These are phyloP conservation scores for Aspergillus sp. DNA, from an alignment of 2,329 filamentous ascomycete species.

Conservation along the genomic window DNA sequence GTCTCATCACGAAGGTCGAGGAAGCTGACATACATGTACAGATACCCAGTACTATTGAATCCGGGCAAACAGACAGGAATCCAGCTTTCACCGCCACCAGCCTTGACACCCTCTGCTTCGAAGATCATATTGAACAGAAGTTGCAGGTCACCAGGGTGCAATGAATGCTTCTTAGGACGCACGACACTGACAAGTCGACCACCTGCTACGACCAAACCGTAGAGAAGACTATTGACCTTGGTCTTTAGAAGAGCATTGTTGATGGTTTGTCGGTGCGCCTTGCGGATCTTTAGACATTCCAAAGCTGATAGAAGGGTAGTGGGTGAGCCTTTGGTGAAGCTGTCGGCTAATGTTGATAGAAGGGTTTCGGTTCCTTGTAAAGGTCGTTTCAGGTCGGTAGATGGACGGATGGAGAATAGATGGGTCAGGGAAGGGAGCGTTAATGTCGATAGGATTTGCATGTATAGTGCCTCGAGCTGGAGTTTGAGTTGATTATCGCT, in stretches of 20 bases:
- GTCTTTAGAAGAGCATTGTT: constrained; percentile 80
- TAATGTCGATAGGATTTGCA: constrained; percentile 94
- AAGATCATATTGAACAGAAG: constrained; percentile 99
- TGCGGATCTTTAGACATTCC: constrained; percentile 87
- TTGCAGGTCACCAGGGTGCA: constrained; percentile 92
- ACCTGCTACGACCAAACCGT: constrained; percentile 87
- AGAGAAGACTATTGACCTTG: constrained; percentile 71
- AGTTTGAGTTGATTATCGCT: constrained; percentile 79
- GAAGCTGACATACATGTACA: constrained; percentile 99
- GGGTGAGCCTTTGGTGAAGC: constrained; percentile 86
- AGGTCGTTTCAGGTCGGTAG: constrained; percentile 85
- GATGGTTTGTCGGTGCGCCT: constrained; percentile 76
- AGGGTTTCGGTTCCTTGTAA: constrained; percentile 86
- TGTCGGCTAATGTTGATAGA: constrained; percentile 85
- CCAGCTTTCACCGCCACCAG: constrained; percentile 94
- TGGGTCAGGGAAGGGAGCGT: constrained; percentile 80
- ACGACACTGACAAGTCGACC: constrained; percentile 92
- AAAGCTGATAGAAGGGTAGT: constrained; percentile 82
- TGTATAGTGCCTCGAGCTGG: constrained; percentile 90
- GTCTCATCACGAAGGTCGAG: constrained; percentile 57
- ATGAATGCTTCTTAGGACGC: constrained; percentile 83
- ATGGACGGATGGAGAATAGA: constrained; percentile 83
- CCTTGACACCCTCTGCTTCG: constrained; percentile 84
- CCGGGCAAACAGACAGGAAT: constrained; percentile 91
- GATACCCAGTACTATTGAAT: constrained; percentile 92